Base-by-base conservation (phyloP, 176 grass and related monocot species). In the Musa acuminata region DNA sequence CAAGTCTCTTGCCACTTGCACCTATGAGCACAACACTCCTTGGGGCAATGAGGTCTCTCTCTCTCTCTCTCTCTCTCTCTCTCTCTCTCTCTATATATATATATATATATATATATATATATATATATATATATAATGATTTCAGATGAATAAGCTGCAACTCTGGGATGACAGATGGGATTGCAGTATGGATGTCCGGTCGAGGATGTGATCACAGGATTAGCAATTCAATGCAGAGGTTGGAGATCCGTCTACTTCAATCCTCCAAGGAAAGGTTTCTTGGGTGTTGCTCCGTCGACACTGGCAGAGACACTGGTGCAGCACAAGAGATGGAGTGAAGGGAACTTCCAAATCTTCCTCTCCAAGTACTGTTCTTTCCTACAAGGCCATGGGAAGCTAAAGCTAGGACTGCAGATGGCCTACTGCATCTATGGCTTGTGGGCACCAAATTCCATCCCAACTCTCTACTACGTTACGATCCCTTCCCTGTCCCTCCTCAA, bases 321-420 rank as follows among this genome's bases (percentile, higher is more conserved):
- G 22, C 86, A 91, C 75, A 93, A 93, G 77, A 85, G 94, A 84
- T 98, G 94, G 90, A 83, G 86, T 11, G 89, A 88, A 74, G 93
- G 93, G 1, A 53, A 88, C 29, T 78, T 92, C 2, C 53, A 79
- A 1, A 84, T 91, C 53, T 53, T 87, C 71, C 52, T 91, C 73
- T 98, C 94, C 3, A 89, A 87, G 72, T 78, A 91, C 81, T 83
- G 90, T 11, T 12, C 88, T 27, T 83, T 93, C 77, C 49, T 81
- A 3, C 80, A 75, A 20, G 94, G 84, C 5, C 87, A 22, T 60
- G 83, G 91, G n/a, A 93, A 91, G 63, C 83, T 82, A 9, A 85
- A 72, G 50, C 52, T 98, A 0, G 75, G 57, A 0, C 90, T 82
- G 67, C 94, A 93, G 49, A 98, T 98, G 86, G 53, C 72, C 23